Base-by-base conservation (phyloP, 2,329 filamentous ascomycete species). In the Didymella pomorum region DNA sequence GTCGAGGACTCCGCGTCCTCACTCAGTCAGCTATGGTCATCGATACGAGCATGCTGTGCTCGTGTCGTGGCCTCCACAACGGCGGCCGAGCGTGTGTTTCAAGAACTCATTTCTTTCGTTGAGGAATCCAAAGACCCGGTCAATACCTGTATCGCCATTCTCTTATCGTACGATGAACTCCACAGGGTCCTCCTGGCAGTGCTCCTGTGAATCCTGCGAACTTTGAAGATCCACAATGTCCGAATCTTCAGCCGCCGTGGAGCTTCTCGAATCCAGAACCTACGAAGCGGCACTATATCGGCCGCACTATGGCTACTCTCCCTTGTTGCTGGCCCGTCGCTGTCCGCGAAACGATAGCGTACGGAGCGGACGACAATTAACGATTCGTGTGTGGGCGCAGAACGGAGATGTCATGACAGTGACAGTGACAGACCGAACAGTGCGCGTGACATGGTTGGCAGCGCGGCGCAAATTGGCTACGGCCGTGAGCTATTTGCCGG, bases 391-490 rank as follows among this genome's bases (percentile, higher is more conserved):
- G 28, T 12, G 43, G 33, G 23, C 18, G 11, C 31, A 46, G 28
- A 28, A 28, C 48, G 28, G 20, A 29, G 21, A 20, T 39, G 16
- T 29, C 43, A 52, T 52, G 55, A 57, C 55, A 47, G 35, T 23
- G 33, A 35, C 54, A 33, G 42, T 48, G 55, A 58, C 55, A 39
- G 28, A 47, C 23, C 23, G 35, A 43, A 52, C 43, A 52, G 54
- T 56, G 53, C 46, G 46, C 46, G 41, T 56, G 47, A 51, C 41
- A 26, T 46, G 39, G 47, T 35, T 57, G 28, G 33, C 42, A 37
- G 28, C 42, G 29, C 12, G 33, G 26, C 43, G 47, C 21, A 57
- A 43, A 18, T 56, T 43, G 16, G 26, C 35, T 42, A 47, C 55
- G 37, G 37, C 55, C 49, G 49, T 16, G 16, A 25, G 14, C 11